Base-by-base conservation (phyloP, 371 early-diverging fungal genomes). In the Saksenaea vasiformis region DNA sequence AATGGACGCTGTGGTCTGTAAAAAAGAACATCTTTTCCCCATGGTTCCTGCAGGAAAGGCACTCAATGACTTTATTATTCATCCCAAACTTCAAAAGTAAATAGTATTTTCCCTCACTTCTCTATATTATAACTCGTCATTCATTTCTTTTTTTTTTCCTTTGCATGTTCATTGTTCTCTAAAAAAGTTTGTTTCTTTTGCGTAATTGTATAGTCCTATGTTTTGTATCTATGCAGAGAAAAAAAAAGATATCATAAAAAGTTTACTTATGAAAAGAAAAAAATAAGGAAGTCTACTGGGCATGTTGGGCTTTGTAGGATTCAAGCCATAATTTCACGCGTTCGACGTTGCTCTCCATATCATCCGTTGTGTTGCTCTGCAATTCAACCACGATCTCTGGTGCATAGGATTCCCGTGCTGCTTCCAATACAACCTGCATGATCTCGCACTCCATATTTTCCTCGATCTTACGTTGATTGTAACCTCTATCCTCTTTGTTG, bases 371-470 rank as follows among this genome's bases (percentile, higher is more conserved):
- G 68, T 95, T 88, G 74, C 92, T 93, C 28, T 66, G 68, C 56
- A 97, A 79, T 73, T 91, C 95, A 56, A 93, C 79, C 5, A 97
- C 85, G 56, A 95, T 90, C 54, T 93, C 92, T 28, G 82, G 74
- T 31, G 83, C 83, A 72, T 98, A 96, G 5, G 90, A 89, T 59
- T 93, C 97, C 15, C 78, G 77, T 1, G 97, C 96, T 64, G 95
- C 97, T 59, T 96, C 96, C 66, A 92, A 78, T 3, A 98, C 91
- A 5, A 99, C 95, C 73, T 95, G 95, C 95, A 99, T 96, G 69
- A 98, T 99, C 78, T 99, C 99, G 78, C 96, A 95, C 70, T 96
- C 93, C 68, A 99, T 86, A 70, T 99, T 99, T 77, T 99, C 99
- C 37, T 89, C 80, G 58, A 98, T 91, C 81, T 99, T 99, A 51